Conservation (phyloP, 352 stramenopile genomes). For the Phytophthora cryptogea region DNA sequence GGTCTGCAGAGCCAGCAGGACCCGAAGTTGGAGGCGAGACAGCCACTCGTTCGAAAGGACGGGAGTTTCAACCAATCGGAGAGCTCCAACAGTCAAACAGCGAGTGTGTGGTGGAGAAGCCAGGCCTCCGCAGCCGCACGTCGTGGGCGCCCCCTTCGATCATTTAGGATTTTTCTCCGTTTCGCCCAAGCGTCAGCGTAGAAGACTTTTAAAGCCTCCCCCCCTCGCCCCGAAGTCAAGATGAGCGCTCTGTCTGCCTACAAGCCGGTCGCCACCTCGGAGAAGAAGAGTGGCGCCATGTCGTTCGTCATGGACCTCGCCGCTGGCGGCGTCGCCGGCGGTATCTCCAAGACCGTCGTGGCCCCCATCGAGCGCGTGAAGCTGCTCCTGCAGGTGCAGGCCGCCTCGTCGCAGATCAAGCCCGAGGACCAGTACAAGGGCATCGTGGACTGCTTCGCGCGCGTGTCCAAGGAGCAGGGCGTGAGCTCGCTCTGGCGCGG, state of each 20-base stretch:
- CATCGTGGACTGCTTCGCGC: slow-evolving; percentile 90
- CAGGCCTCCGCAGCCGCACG: slow-evolving; percentile 17
- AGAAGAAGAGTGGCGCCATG: slow-evolving; percentile 58
- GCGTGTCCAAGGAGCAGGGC: slow-evolving; percentile 90
- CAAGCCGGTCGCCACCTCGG: slow-evolving; percentile 82
- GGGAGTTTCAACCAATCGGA: slow-evolving; percentile 47
- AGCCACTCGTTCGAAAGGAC: slow-evolving; percentile 65
- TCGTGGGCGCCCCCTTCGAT: slow-evolving; percentile 9
- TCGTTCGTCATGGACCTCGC: slow-evolving; percentile 86
- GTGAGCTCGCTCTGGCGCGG: slow-evolving; percentile 90
- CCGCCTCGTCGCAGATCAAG: slow-evolving; percentile 91
- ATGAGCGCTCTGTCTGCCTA: slow-evolving; percentile 81
- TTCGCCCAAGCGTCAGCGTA: slow-evolving; percentile 56
- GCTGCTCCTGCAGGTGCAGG: slow-evolving; percentile 92
- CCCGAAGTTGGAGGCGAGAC: slow-evolving; percentile 23
- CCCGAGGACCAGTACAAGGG: slow-evolving; percentile 92
- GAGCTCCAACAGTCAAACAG: slow-evolving; percentile 30
- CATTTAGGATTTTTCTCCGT: slow-evolving; percentile 89
- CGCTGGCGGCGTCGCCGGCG: slow-evolving; percentile 83
- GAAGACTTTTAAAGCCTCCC: slow-evolving; percentile 50
- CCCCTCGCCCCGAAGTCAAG: slow-evolving; percentile 28
- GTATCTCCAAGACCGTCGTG: slow-evolving; percentile 92
- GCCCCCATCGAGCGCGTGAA: slow-evolving; percentile 92
- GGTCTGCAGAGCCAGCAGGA: neutral
- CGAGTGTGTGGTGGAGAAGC: slow-evolving; percentile 60